These are phyloP conservation scores for Paraconiothyrium brasiliense DNA, from an alignment of 2,329 filamentous ascomycete species.

Conservation along the genomic window DNA sequence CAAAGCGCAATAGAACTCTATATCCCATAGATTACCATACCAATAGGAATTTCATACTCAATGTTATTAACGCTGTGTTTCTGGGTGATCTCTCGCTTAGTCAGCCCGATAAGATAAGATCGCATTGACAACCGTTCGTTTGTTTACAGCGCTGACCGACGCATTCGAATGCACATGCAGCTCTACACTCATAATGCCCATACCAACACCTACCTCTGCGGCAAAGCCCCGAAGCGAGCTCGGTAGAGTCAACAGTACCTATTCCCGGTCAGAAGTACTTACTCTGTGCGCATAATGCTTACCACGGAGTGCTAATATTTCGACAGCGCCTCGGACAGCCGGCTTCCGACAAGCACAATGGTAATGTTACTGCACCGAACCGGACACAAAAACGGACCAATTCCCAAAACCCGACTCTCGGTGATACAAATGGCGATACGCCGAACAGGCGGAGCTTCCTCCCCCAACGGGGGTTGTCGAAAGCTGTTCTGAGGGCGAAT, in stretches of 20 bases:
- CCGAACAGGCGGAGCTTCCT: slow-evolving; percentile 40
- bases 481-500: slow-evolving; percentile 18
- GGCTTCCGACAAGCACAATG: background rate
- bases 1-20: slow-evolving; percentile 24
- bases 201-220: slow-evolving; percentile 31
- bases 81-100: slow-evolving; percentile 9
- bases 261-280: slow-evolving; percentile 21
- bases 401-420: slow-evolving; percentile 9
- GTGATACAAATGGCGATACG: slow-evolving; percentile 12
- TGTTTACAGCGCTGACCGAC: slow-evolving; percentile 10
- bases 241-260: slow-evolving; percentile 23
- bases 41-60: background rate
- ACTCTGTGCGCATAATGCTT: slow-evolving; percentile 3
- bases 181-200: slow-evolving; percentile 27
- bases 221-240: slow-evolving; percentile 30
- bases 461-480: slow-evolving; percentile 45
- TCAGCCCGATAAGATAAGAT: slow-evolving; percentile 18
- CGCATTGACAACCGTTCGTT: slow-evolving; percentile 19
- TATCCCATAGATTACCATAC: slow-evolving; percentile 1
- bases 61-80: background rate
- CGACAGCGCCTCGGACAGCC: slow-evolving; percentile 10
- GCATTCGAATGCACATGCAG: background rate
- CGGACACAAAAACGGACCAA: slow-evolving; percentile 3
- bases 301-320: slow-evolving; percentile 3
- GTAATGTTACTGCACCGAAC: background rate